Base-by-base conservation (phyloP, 2,329 filamentous ascomycete species). In the Ophiocordyceps camponoti-rufipedis region DNA sequence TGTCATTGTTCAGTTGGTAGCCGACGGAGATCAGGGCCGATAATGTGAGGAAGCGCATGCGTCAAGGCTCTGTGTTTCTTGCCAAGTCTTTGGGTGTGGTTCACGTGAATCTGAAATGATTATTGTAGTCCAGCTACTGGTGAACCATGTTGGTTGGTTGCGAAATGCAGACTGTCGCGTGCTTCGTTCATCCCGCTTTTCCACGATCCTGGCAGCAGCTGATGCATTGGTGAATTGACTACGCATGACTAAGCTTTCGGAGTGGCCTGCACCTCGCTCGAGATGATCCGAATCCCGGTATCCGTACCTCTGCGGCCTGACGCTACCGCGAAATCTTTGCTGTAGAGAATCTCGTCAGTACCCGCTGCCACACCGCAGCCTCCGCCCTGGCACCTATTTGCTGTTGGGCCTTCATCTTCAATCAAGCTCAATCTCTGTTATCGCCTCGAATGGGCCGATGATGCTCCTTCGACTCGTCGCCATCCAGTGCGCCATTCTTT, bases 381-480 rank as follows among this genome's bases (percentile, higher is more conserved):
- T 3, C 35, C 16, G n/a, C 16, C 35, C 35, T 39, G 10, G 10
- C 35, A 19, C 9, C 35, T 16, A 10, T 31, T 38, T 16, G 5
- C 13, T 38, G 7, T 38, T 39, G n/a, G 16, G 10, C 18, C 2
- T 16, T 39, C 18, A 9, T n/a, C 5, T 16, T 1, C 35, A 39
- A 9, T 16, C 16, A 39, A 11, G 16, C 35, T 19, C 9, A 38
- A n/a, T 38, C 7, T 4, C 35, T 7, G 1, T 19, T 18, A 16
- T 7, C 14, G 35, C 35, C 16, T 9, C n/a, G 35, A 39, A 44
- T 38, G 47, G 50, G 49, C 56, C 45, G 54, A 61, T 54, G 50
- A 61, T 60, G 58, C 54, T 51, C 49, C 52, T 50, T 49, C 53
- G 47, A 51, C 50, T 51, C 45, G 49, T 44, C 47, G 44, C 44